Evolutionary conservation across 2,329 filamentous ascomycete genomes (phyloP).

Genomic region (Aspergillus ochraceoroseus): DNA sequence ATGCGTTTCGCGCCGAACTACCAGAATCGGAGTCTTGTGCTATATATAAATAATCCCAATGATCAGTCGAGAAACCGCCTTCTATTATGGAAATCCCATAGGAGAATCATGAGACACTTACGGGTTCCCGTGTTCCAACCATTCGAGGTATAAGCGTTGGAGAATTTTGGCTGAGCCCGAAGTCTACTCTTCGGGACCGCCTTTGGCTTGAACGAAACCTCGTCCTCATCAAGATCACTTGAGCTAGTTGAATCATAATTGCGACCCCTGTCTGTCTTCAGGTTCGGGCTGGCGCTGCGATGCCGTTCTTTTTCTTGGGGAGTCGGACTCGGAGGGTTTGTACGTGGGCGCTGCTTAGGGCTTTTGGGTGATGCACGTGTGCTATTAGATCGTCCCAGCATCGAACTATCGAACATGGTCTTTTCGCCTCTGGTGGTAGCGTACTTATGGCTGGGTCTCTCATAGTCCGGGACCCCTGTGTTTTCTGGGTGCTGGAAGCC

Average conservation of each 20-base stretch:
- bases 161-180: conserved; percentile 28
- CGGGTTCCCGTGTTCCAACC: conserved; percentile 27
- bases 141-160: conserved; percentile 25
- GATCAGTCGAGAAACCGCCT: not conserved
- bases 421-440: conserved; percentile 52
- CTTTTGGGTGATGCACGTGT: conserved; percentile 48
- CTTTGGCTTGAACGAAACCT: conserved; percentile 35
- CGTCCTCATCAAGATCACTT: conserved; percentile 37
- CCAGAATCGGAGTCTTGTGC: conserved; percentile 31
- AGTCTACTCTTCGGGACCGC: conserved; percentile 41
- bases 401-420: conserved; percentile 51
- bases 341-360: conserved; percentile 31
- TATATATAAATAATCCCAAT: conserved; percentile 18
- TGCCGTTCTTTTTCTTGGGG: conserved; percentile 32
- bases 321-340: conserved; percentile 36
- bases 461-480: conserved; percentile 37
- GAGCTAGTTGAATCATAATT: conserved; percentile 38
- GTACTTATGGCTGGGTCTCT: conserved; percentile 54
- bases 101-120: too few relatives aligned
- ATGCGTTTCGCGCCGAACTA: conserved; percentile 9
- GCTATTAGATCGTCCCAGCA: conserved; percentile 51
- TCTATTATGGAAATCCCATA: too few relatives aligned
- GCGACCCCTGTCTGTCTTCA: conserved; percentile 32
- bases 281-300: conserved; percentile 44
- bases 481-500: conserved; percentile 27